These are phyloP conservation scores for Mucor saturninus DNA, from an alignment of 371 early-diverging fungal genomes.

Conservation along the genomic window DNA sequence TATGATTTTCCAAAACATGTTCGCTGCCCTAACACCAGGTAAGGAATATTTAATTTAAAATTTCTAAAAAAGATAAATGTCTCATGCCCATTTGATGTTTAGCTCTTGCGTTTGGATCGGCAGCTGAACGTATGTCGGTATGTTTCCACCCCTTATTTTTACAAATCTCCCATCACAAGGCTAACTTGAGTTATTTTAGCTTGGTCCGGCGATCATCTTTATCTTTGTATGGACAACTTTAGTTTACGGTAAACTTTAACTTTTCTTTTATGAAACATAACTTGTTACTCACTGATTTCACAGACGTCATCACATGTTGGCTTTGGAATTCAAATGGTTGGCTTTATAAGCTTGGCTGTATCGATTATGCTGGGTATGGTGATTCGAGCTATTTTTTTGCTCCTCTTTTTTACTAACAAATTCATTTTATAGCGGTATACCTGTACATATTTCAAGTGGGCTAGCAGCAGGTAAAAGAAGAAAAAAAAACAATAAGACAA, in stretches of 20 bases:
- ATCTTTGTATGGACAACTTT: slow-evolving; percentile 86
- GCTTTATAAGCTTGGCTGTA: slow-evolving; percentile 67
- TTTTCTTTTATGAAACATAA: background rate
- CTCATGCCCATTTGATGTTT: background rate
- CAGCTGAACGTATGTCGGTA: slow-evolving; percentile 82
- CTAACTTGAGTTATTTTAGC: slow-evolving; percentile 18
- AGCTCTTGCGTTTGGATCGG: slow-evolving; percentile 83
- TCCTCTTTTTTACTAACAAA: background rate
- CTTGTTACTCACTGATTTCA: background rate
- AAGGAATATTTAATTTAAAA: background rate
- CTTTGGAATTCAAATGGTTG: slow-evolving; percentile 80
- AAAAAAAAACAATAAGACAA: background rate
- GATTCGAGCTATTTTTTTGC: too few species aligned
- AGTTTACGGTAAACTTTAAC: slow-evolving; percentile 59
- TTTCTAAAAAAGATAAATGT: slow-evolving; percentile 1
- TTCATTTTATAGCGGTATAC: slow-evolving; percentile 63
- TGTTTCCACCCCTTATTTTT: slow-evolving; percentile 5
- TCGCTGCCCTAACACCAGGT: slow-evolving; percentile 71
- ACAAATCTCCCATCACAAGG: background rate
- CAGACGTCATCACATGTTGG: slow-evolving; percentile 81
- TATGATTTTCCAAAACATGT: slow-evolving; percentile 78
- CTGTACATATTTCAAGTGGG: slow-evolving; percentile 87
- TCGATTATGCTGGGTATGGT: slow-evolving; percentile 78
- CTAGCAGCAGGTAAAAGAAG: slow-evolving; percentile 59
- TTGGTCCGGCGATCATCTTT: slow-evolving; percentile 79